Evolutionary conservation across 345 rosid species (phyloP), one percentile per base, ranked within the genome.

Genomic region (Combretum micranthum): DNA sequence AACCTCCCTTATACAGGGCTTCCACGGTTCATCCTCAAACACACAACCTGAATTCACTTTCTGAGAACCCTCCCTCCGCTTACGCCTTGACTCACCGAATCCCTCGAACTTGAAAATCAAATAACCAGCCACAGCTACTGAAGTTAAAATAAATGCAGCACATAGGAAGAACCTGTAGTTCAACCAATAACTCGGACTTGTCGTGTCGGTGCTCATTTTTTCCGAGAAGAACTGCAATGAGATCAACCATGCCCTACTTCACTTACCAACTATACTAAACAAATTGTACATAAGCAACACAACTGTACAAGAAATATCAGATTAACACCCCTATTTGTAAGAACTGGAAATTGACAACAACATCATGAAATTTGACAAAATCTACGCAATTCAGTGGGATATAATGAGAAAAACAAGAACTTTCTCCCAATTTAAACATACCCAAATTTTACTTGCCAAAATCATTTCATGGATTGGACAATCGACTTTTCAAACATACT

Each of bases 121-220:
- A 74, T 78, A 57, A 53, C 79, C 79, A 42, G 97, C 80, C 3
- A 73, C 10, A 61, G 75, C 39, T 68, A 85, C 56, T 7, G 77
- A 32, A 42, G 68, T 22, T 44, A 80, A 52, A 65, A 92, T 18
- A 63, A 83, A 72, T 46, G 76, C 12, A 4, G 90, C 89, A 63
- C 87, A 88, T 2, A 83, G 62, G 55, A 76, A 65, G 85, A 88
- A 85, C 70, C 93, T 88, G 86, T 85, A 81, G 80, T 86, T 92
- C 69, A 92, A 66, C 98, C 98, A 92, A 64, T 86, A 92, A 72
- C 86, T 80, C 47, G 70, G 78, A 20, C 78, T 69, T 60, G 83
- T 77, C 0, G 98, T 83, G 69, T 86, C 82, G 2, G 78, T 71
- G 67, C 80, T 72, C 98, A 85, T 50, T 50, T 25, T 25, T 4